These are phyloP conservation scores for Dendrocalamus latiflorus DNA, from an alignment of 202 grass and related monocot species.

Conservation along the genomic window DNA sequence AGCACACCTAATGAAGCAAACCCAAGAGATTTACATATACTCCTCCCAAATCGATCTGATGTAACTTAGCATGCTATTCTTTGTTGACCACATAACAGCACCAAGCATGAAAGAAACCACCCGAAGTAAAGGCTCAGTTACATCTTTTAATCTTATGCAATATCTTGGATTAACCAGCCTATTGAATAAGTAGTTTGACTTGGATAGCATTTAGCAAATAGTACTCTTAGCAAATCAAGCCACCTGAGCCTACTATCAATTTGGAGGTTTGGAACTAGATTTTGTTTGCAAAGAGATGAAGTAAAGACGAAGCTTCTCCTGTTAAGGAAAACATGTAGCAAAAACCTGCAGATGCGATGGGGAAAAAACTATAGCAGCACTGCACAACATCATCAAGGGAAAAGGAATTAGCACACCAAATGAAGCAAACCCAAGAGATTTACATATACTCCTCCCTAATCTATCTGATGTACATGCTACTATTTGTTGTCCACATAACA, in stretches of 20 bases:
- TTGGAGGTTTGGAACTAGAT: too few species aligned
- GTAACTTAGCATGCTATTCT: constrained; percentile 45
- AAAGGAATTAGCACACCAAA: neutral
- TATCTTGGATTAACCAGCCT: neutral
- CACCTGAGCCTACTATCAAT: neutral
- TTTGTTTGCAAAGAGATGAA: too few species aligned
- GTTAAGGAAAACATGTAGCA: too few species aligned
- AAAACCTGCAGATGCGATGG: too few species aligned
- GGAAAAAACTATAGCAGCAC: neutral
- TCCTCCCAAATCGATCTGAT: constrained; percentile 3
- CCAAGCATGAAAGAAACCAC: constrained; percentile 39
- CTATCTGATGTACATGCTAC: constrained; percentile 40
- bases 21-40: neutral
- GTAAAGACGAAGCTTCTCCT: too few species aligned
- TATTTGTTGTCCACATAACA: constrained; percentile 53
- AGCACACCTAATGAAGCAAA: neutral
- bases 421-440: neutral
- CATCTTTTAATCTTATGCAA: neutral
- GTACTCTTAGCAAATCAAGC: neutral
- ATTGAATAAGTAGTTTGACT: neutral
- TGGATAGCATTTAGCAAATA: neutral
- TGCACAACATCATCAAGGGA: neutral
- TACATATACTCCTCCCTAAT: neutral
- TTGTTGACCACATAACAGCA: constrained; percentile 49
- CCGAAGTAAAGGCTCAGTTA: neutral